Conservation (phyloP, 129 eudicot genomes). For the Arctium minus region DNA sequence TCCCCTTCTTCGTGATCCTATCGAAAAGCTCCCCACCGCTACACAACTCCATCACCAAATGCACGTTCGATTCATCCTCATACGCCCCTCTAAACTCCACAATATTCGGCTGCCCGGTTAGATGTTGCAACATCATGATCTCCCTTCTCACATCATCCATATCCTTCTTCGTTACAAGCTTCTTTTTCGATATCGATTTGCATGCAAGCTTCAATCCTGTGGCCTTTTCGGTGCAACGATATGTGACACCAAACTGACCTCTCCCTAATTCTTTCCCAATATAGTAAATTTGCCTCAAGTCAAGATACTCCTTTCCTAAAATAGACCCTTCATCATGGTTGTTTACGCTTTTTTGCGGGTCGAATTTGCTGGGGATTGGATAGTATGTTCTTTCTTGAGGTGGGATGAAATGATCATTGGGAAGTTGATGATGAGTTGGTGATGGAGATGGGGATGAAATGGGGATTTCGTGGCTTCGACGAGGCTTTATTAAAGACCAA, state of each 20-base stretch:
- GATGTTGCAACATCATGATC: constrained; percentile 65
- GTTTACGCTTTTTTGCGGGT: constrained; percentile 10
- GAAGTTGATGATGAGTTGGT: constrained; percentile 7
- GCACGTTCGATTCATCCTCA: constrained; percentile 54
- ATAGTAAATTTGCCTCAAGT: constrained; percentile 45
- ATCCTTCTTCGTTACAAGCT: constrained; percentile 57
- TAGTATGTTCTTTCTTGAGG: constrained; percentile 28
- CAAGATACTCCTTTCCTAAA: constrained; percentile 50
- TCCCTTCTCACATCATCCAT: constrained; percentile 74
- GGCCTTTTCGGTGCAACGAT: constrained; percentile 69
- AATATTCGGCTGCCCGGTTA: constrained; percentile 84
- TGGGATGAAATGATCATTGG: constrained; percentile 1
- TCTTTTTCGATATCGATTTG: constrained; percentile 66
- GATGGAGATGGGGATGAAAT: constrained; percentile 52
- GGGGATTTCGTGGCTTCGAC: constrained; percentile 45
- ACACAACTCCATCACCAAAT: constrained; percentile 94
- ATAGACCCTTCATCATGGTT: constrained; percentile 41
- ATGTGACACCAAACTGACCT: constrained; percentile 86
- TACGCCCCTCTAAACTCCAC: constrained; percentile 90
- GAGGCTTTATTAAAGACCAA: constrained; percentile 30
- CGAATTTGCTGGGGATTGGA: constrained; percentile 7
- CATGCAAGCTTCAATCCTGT: constrained; percentile 63
- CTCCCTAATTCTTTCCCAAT: constrained; percentile 76
- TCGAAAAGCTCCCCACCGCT: constrained; percentile 91
- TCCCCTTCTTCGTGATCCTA: constrained; percentile 62